Percentiles rank a stretch among this genome's conserved stretches.
Evolutionary conservation across 306 rosid genomes (phyloP).

Genomic region (Prunus campanulata): DNA sequence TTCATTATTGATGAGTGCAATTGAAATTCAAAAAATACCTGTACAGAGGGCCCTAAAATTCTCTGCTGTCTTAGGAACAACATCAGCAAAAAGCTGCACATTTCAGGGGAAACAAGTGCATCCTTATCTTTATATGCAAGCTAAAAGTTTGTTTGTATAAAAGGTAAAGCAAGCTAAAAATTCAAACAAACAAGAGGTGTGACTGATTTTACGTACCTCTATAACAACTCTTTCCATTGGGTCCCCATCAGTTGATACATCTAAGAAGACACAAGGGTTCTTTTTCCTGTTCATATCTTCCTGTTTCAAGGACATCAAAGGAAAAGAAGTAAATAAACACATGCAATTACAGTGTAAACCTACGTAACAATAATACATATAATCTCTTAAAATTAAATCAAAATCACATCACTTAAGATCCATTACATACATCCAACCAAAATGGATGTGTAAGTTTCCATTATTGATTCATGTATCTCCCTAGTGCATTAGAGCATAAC

Average conservation of each 20-base stretch:
- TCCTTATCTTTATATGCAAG: neutral
- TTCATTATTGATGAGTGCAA: neutral
- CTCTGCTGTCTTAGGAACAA: conserved; percentile 86
- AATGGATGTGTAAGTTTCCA: no score
- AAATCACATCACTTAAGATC: no score
- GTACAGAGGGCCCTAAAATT: conserved; percentile 94
- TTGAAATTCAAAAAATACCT: conserved; percentile 40
- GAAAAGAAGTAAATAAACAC: conserved; percentile 5
- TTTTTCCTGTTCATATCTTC: conserved; percentile 62
- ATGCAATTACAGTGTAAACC: neutral
- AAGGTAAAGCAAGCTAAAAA: neutral
- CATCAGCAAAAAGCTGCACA: conserved; percentile 81
- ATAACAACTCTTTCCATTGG: conserved; percentile 61
- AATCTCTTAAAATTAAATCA: no score
- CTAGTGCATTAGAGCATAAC: no score
- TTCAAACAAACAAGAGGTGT: neutral
- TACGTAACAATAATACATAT: neutral
- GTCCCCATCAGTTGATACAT: conserved; percentile 69
- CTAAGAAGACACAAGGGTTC: conserved; percentile 73
- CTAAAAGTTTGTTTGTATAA: conserved; percentile 6
- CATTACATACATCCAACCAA: no score
- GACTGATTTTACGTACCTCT: conserved; percentile 49
- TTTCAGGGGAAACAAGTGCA: conserved; percentile 28
- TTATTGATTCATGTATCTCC: no score
- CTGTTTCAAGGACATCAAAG: conserved; percentile 16